Conservation (phyloP, 306 rosid genomes). For the Echinosophora koreensis region DNA sequence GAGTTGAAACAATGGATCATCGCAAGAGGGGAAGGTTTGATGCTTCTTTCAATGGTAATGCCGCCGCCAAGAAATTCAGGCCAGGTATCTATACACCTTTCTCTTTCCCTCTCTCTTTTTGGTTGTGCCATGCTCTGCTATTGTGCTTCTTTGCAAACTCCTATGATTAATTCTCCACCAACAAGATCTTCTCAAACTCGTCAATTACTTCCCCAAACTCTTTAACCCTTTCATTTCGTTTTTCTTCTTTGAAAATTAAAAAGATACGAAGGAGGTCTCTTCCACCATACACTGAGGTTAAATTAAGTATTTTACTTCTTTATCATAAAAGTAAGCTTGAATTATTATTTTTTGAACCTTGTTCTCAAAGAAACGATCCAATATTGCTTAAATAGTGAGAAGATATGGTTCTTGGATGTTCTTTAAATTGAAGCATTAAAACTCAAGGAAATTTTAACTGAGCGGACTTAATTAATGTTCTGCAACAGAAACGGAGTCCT, state of each 20-base stretch:
- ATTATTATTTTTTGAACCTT: not conserved
- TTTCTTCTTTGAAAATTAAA: no score
- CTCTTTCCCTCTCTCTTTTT: no score
- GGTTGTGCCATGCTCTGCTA: no score
- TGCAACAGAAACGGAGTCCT: slow-evolving; percentile 93
- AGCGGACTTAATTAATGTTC: slow-evolving; percentile 86
- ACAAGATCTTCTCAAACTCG: no score
- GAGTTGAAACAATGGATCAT: slow-evolving; percentile 44
- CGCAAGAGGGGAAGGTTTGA: slow-evolving; percentile 79
- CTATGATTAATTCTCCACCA: no score
- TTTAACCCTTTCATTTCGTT: no score
- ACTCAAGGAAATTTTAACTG: slow-evolving; percentile 63
- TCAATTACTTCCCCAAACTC: no score
- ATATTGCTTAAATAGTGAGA: slow-evolving; percentile 26
- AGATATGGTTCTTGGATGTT: slow-evolving; percentile 49
- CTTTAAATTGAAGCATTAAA: slow-evolving; percentile 58
- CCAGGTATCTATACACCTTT: slow-evolving; percentile 45
- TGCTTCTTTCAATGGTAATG: slow-evolving; percentile 77
- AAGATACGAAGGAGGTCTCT: no score
- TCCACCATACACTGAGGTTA: not conserved
- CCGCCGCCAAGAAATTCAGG: slow-evolving; percentile 68
- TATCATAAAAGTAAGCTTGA: not conserved
- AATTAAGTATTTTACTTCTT: not conserved
- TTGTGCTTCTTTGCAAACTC: no score
- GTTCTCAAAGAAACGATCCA: slow-evolving; percentile 4